These are phyloP conservation scores for Fusarium sp. DNA, from an alignment of 2,329 filamentous ascomycete genomes.

Conservation along the genomic window DNA sequence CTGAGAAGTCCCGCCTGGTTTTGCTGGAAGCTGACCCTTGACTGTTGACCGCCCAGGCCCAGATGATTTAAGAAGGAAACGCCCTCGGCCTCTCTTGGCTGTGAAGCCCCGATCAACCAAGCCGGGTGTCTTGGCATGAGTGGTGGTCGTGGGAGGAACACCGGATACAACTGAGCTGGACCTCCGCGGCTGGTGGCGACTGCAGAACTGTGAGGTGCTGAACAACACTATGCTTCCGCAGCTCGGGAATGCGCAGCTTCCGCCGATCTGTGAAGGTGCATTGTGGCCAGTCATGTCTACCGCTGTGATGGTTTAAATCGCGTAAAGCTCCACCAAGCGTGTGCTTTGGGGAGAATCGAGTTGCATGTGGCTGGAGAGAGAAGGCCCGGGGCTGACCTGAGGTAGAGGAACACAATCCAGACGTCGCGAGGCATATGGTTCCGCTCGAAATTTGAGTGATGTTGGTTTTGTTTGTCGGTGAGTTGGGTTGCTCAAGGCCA, in stretches of 20 bases:
- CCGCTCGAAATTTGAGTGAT: neutral
- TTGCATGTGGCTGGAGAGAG: neutral
- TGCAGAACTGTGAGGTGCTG: conserved; percentile 28
- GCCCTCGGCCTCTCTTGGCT: conserved; percentile 29
- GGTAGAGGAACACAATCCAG: neutral
- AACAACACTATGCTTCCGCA: conserved; percentile 25
- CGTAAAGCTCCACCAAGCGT: conserved; percentile 16
- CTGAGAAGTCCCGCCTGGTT: neutral
- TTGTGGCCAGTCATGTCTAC: conserved; percentile 31
- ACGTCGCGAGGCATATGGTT: neutral
- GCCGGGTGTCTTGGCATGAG: neutral
- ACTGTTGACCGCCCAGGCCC: conserved; percentile 14
- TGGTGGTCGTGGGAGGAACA: neutral
- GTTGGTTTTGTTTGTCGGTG: neutral
- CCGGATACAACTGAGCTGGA: neutral
- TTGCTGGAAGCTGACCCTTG: conserved; percentile 4
- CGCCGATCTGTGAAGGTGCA: conserved; percentile 22
- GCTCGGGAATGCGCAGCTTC: conserved; percentile 24
- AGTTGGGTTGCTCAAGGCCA: neutral
- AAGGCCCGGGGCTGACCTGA: neutral
- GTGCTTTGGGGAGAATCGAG: neutral
- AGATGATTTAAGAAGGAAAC: conserved; percentile 11
- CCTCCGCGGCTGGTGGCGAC: conserved; percentile 15
- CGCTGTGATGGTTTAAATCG: conserved; percentile 11
- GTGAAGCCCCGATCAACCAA: conserved; percentile 15